A percentile compares a stretch with the other conserved stretches of the same genome.
These are phyloP conservation scores for Xylariaceae sp. DNA, from an alignment of 2,329 filamentous ascomycete species.

Conservation along the genomic window DNA sequence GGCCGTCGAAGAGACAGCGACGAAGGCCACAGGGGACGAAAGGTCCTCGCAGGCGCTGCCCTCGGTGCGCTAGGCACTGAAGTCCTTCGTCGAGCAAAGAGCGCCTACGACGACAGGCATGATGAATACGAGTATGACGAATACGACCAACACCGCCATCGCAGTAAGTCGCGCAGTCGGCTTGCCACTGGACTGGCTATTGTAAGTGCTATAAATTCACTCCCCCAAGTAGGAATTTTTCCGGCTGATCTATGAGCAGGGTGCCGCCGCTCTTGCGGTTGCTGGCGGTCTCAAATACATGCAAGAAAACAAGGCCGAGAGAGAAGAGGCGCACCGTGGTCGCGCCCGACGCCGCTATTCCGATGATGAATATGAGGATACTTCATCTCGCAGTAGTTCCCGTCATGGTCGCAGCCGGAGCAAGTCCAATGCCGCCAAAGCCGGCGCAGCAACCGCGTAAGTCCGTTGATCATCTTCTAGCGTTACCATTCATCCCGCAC, in stretches of 20 bases:
- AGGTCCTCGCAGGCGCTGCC: conserved; percentile 58
- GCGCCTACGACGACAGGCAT: conserved; percentile 54
- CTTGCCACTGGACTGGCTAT: conserved; percentile 60
- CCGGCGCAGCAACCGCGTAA: conserved; percentile 50
- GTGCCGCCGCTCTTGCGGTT: conserved; percentile 58
- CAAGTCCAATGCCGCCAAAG: conserved; percentile 47
- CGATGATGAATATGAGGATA: conserved; percentile 41
- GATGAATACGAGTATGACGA: conserved; percentile 34
- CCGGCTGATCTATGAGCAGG: conserved; percentile 22
- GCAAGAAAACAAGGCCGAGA: conserved; percentile 56
- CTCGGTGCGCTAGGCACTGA: conserved; percentile 61
- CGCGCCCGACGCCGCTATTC: conserved; percentile 49
- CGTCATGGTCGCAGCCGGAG: conserved; percentile 39
- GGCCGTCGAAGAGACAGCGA: conserved; percentile 51
- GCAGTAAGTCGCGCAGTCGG: conserved; percentile 39
- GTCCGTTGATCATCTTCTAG: conserved; percentile 8
- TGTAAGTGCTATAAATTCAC: conserved; percentile 35
- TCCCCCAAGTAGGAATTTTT: not conserved
- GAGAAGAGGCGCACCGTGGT: conserved; percentile 55
- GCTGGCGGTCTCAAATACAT: conserved; percentile 63
- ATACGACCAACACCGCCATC: conserved; percentile 38
- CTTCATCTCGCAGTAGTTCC: conserved; percentile 43
- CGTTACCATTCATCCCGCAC: not conserved
- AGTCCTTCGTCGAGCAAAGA: conserved; percentile 55
- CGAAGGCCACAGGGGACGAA: conserved; percentile 53